These are phyloP conservation scores for Prinsepia uniflora DNA, from an alignment of 306 rosid genomes.

Conservation along the genomic window DNA sequence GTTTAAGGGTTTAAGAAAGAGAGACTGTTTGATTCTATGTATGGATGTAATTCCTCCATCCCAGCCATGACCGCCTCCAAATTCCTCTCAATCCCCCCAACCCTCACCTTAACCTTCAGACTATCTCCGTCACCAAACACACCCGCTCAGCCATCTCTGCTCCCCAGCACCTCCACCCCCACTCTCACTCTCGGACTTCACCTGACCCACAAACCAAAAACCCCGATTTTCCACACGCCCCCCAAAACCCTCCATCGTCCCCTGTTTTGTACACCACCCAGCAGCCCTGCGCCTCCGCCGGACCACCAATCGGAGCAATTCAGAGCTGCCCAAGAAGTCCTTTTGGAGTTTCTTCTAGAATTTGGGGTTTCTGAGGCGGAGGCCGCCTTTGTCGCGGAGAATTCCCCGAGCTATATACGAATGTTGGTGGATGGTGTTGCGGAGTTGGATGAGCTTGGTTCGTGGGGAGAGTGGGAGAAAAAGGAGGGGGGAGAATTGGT, in stretches of 20 bases:
- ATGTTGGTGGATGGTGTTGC: constrained; percentile 65
- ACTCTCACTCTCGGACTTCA: constrained; percentile 11
- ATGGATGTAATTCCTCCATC: constrained; percentile 6
- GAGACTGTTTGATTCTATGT: neutral
- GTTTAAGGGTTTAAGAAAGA: constrained; percentile 17
- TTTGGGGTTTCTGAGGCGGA: constrained; percentile 55
- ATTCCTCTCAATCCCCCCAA: constrained; percentile 23
- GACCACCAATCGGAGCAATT: constrained; percentile 21
- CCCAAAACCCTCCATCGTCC: constrained; percentile 14
- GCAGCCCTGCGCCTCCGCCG: constrained; percentile 3
- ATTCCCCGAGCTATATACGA: constrained; percentile 50
- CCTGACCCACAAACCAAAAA: neutral
- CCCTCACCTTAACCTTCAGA: constrained; percentile 1
- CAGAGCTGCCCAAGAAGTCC: constrained; percentile 43
- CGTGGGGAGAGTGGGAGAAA: constrained; percentile 30
- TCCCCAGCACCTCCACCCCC: constrained; percentile 1
- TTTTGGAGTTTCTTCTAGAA: constrained; percentile 45
- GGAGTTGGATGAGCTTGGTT: constrained; percentile 66
- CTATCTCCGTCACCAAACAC: neutral
- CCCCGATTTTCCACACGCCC: constrained; percentile 11
- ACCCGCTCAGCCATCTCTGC: neutral
- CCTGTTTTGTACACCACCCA: constrained; percentile 23
- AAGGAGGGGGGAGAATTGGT: neutral
- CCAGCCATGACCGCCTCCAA: constrained; percentile 30
- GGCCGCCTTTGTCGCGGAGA: constrained; percentile 42